phyloP scores from a whole-genome alignment of 2,329 filamentous ascomycete genomes.

The Didymella arachidicola region DNA sequence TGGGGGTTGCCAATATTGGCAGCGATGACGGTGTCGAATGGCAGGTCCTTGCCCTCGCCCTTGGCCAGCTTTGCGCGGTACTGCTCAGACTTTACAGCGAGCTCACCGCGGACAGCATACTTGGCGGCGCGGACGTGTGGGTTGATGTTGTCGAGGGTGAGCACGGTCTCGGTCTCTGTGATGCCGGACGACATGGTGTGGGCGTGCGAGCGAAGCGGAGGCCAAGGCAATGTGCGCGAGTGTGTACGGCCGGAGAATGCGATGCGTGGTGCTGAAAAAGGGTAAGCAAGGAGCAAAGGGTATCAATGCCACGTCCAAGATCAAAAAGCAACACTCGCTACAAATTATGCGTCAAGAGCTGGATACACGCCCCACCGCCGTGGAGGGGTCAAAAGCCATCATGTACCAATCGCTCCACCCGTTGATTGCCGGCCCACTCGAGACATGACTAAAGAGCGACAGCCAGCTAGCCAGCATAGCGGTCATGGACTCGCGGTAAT shows the following conservation, averaged over 20 bases:
- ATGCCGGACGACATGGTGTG: constrained; percentile 57
- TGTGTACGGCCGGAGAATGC: not conserved
- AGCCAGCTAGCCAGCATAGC: constrained; percentile 1
- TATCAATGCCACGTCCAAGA: constrained; percentile 1
- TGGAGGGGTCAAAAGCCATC: constrained; percentile 14
- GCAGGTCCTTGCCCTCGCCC: constrained; percentile 69
- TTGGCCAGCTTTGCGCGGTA: constrained; percentile 76
- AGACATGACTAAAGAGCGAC: not conserved
- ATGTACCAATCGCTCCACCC: not conserved
- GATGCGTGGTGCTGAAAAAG: not conserved
- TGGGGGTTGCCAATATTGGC: constrained; percentile 99
- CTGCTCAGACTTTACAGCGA: constrained; percentile 91
- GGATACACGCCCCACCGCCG: constrained; percentile 9
- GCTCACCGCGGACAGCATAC: constrained; percentile 95
- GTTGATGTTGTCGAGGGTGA: constrained; percentile 91
- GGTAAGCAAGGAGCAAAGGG: not conserved
- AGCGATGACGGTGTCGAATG: constrained; percentile 90
- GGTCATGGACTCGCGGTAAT: constrained; percentile 2
- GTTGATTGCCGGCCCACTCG: constrained; percentile 4
- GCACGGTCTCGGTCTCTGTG: constrained; percentile 49
- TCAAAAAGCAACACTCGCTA: constrained; percentile 3
- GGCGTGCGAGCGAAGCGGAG: constrained; percentile 29
- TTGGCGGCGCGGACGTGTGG: constrained; percentile 84
- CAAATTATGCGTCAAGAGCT: constrained; percentile 15
- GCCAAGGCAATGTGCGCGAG: not conserved